Evolutionary conservation across 106 monocot genomes (phyloP).

Genomic region (Allium sativum): DNA sequence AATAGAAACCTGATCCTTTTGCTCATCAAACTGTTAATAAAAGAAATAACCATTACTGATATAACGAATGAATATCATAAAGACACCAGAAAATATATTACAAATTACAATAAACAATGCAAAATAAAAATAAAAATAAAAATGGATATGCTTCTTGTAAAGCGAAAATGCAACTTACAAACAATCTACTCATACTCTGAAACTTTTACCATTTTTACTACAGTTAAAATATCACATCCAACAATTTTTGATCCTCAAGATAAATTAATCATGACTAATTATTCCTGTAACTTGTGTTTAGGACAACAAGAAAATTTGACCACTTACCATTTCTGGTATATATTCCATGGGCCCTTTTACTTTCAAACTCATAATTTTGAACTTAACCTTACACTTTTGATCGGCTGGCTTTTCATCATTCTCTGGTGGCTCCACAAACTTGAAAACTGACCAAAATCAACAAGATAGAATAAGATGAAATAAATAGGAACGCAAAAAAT

Average conservation of each 20-base stretch:
- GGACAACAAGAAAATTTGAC: too few species aligned
- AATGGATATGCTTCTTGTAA: not conserved
- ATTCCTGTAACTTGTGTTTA: too few species aligned
- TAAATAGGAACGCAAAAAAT: too few species aligned
- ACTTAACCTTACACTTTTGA: conserved; percentile 79
- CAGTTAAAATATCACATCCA: too few species aligned
- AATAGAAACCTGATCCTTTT: conserved; percentile 55
- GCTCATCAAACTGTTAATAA: conserved; percentile 61
- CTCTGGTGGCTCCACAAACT: conserved; percentile 90
- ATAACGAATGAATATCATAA: too few species aligned
- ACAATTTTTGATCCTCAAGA: not conserved
- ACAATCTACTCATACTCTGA: not conserved
- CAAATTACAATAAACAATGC: not conserved
- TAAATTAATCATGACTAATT: not conserved
- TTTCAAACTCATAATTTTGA: conserved; percentile 87
- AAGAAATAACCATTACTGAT: not conserved
- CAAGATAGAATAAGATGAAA: too few species aligned
- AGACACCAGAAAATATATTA: not conserved
- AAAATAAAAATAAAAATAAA: too few species aligned
- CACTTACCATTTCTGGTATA: conserved; percentile 69
- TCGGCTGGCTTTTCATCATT: conserved; percentile 56
- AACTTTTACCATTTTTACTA: too few species aligned
- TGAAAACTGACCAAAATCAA: conserved; percentile 44
- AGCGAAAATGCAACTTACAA: not conserved
- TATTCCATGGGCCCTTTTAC: conserved; percentile 84